Base-by-base conservation (phyloP, 2,329 filamentous ascomycete species). In the Fusarium bulbicola region DNA sequence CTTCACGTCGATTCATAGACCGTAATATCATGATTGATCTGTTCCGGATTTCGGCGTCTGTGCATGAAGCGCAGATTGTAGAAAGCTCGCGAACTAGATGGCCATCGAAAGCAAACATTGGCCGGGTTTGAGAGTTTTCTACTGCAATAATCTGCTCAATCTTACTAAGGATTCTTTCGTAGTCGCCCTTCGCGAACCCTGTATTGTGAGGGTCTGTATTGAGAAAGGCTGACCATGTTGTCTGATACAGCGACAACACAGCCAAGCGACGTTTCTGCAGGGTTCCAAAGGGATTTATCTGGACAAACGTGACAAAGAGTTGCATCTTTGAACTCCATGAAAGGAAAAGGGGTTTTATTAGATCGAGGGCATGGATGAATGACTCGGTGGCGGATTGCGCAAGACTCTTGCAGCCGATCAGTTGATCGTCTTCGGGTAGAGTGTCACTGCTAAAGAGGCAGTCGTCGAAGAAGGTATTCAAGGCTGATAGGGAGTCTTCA, bases 91-190 rank as follows among this genome's bases (percentile, higher is more conserved):
- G 56, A 9, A 76, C 54, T 0, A 74, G 36, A 30, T 71, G 62
- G 4, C 65, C 74, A 7, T 72, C 66, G 24, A 76, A 74, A 9
- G 73, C 62, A 53, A 74, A 76, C 1, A 70, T n/a, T 7, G 73
- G 71, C 3, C 28, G 30, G 4, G 49, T 15, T 6, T 47, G 53
- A 20, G 56, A 45, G 13, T 56, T 26, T 4, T 72, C 68, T 4
- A 66, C 32, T 1, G 36, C 6, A 3, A 74, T 52, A 9, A 72
- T 49, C 11, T 46, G 42, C 21, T 70, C 71, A 10, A 65, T 70
- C 6, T 54, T 47, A 8, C 36, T 24, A 5, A 76, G 47, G 16
- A 76, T 65, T 4, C 40, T 43, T 8, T 68, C 63, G 20, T 56
- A 62, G 7, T 68, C 60, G 4, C 60, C 26, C 5, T 28, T 56